Evolutionary conservation across 306 rosid species (phyloP), one percentile per base, ranked within the genome.

Genomic region (Corylus americana): DNA sequence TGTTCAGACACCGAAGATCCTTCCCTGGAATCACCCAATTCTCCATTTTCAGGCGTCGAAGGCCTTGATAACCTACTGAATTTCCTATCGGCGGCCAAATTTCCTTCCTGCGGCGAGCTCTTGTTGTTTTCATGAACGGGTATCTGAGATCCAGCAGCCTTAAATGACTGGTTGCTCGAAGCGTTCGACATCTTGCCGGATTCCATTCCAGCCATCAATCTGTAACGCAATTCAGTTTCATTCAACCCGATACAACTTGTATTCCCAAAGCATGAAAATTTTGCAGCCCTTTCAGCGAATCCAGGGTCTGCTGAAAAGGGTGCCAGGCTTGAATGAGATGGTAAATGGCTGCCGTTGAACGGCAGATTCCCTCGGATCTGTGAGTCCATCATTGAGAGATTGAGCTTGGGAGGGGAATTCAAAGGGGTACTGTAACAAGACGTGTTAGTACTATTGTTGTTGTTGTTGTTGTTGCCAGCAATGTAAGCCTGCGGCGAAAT

Each of bases 1-100:
- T 86, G 92, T 74, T 86, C 90, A 54, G 92, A 89, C 55, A 86
- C 85, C 3, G 90, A 82, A 51, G 92, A 89, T 59, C 90, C 92
- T 42, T 89, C 92, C 77, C 85, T 77, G 20, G 92, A 86, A 76
- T 84, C 88, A 7, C 78, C 84, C 51, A 86, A 76, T 70, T 86
- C 89, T 18, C 78, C 82, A 54, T 88, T 85, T 71, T 87, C 90
- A 5, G 86, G 90, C 16, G 90, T 87, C 44, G 88, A 82, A 25
- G 86, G 51, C 78, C 88, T 87, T 18, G 86, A 82, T 10, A 80
- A 74, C 72, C 83, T 75, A 44, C 74, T 80, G 74, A 66, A 68
- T 44, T 81, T 87, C 84, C 78, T 87, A 6, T 80, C 82, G 11
- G 82, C 59, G 47, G 16, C 61, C 50, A 81, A 64, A 53, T 75